Evolutionary conservation across 129 eudicot genomes (phyloP).

Genomic region (Deinandra increscens): DNA sequence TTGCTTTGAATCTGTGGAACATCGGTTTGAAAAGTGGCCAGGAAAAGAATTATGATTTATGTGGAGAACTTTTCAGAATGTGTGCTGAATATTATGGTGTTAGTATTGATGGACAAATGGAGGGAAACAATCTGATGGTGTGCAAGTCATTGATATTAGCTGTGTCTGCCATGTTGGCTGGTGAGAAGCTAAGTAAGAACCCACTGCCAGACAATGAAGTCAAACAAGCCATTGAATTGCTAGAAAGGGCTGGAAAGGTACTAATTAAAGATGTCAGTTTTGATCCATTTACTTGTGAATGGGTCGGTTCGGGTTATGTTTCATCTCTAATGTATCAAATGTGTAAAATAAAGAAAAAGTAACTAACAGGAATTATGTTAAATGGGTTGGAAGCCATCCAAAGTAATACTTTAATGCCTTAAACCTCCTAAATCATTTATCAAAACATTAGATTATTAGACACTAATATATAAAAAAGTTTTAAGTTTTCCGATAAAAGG

Average conservation of each 20-base stretch:
- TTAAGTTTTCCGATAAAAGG: not conserved
- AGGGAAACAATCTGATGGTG: slow-evolving; percentile 59
- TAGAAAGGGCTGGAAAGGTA: slow-evolving; percentile 92
- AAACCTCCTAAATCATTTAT: not conserved
- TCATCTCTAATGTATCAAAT: not conserved
- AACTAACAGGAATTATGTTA: not conserved
- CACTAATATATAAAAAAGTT: not conserved
- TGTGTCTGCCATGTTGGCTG: slow-evolving; percentile 75
- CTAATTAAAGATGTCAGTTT: slow-evolving; percentile 9
- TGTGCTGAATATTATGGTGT: slow-evolving; percentile 74
- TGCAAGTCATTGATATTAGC: slow-evolving; percentile 75
- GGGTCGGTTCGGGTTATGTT: not conserved
- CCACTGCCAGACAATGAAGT: slow-evolving; percentile 53
- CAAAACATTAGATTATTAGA: not conserved
- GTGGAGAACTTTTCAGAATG: slow-evolving; percentile 59
- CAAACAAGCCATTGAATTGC: slow-evolving; percentile 68
- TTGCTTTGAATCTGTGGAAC: slow-evolving; percentile 72
- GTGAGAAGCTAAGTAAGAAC: slow-evolving; percentile 55
- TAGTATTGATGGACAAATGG: slow-evolving; percentile 49
- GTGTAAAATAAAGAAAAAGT: not conserved
- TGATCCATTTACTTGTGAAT: not conserved
- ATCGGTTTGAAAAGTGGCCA: slow-evolving; percentile 65
- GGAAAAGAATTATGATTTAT: slow-evolving; percentile 54
- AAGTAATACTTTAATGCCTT: too few species aligned
- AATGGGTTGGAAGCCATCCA: not conserved